phyloP scores from a whole-genome alignment of 108 stramenopile genomes.

The Skeletonema potamos region DNA sequence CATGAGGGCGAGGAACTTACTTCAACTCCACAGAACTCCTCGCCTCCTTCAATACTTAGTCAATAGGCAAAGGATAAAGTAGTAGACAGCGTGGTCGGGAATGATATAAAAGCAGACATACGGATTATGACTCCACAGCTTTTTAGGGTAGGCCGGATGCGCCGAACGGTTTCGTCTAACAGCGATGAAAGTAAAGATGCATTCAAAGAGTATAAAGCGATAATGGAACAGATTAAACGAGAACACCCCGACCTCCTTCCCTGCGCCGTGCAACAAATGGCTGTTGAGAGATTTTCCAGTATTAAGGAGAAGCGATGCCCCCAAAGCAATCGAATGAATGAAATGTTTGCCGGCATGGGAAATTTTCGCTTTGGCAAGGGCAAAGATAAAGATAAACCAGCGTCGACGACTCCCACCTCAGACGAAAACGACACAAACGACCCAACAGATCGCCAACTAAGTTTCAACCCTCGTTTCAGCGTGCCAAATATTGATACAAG shows the following conservation, averaged over 20 bases:
- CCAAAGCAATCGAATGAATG: background rate
- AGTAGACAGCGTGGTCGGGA: too few relatives aligned
- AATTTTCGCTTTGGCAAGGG: conserved; percentile 13
- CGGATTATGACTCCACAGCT: background rate
- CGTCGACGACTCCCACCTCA: background rate
- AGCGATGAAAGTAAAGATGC: background rate
- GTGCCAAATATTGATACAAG: background rate
- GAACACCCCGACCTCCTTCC: conserved; percentile 12
- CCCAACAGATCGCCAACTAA: background rate
- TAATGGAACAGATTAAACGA: conserved; percentile 12
- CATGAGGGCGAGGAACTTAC: too few relatives aligned
- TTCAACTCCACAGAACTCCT: too few relatives aligned
- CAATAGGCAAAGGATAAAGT: too few relatives aligned
- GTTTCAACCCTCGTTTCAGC: background rate
- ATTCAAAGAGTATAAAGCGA: conserved; percentile 11
- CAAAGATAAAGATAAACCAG: background rate
- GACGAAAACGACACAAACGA: background rate
- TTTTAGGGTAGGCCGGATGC: background rate
- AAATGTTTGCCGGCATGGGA: background rate
- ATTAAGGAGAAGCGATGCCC: background rate
- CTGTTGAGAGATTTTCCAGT: conserved; percentile 12
- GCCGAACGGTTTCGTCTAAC: background rate
- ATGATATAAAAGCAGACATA: background rate
- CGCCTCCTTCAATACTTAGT: too few relatives aligned
- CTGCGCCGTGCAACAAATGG: conserved; percentile 18